These are phyloP conservation scores for Acer saccharum DNA, from an alignment of 345 rosid species.

Conservation along the genomic window DNA sequence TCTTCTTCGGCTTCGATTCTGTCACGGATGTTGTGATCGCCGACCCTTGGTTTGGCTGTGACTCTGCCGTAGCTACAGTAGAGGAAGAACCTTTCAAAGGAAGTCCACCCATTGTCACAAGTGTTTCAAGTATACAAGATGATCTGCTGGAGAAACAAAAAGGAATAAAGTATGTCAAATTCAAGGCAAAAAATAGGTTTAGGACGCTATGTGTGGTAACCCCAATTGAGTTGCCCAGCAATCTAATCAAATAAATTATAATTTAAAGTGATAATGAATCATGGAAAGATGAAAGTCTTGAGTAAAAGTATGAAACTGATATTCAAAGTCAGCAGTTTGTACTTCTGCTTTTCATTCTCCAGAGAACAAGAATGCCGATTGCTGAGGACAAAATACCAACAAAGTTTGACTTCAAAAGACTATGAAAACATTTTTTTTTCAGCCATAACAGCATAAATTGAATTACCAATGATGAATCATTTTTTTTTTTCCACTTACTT, in stretches of 20 bases:
- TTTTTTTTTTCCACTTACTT: not conserved
- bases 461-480: not conserved
- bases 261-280: not conserved
- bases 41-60: conserved; percentile 45
- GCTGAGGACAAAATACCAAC: not conserved
- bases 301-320: not conserved
- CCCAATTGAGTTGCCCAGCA: not conserved
- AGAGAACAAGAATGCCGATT: not conserved
- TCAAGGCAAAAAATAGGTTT: not conserved
- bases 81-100: conserved; percentile 45
- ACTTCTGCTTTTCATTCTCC: not conserved
- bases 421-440: not conserved
- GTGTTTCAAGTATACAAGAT: not conserved
- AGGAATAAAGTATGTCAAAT: conserved; percentile 7
- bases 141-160: not conserved
- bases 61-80: conserved; percentile 38
- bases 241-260: not conserved
- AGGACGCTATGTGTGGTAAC: not conserved
- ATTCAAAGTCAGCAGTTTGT: not conserved
- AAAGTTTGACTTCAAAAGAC: not conserved
- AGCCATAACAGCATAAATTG: not conserved
- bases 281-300: not conserved
- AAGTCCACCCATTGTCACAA: conserved; percentile 53
- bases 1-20: conserved; percentile 79
- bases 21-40: conserved; percentile 24